Evolutionary conservation across 192 early-diverging fungal species (phyloP).

Genomic region (Backusella tarrabulga): DNA sequence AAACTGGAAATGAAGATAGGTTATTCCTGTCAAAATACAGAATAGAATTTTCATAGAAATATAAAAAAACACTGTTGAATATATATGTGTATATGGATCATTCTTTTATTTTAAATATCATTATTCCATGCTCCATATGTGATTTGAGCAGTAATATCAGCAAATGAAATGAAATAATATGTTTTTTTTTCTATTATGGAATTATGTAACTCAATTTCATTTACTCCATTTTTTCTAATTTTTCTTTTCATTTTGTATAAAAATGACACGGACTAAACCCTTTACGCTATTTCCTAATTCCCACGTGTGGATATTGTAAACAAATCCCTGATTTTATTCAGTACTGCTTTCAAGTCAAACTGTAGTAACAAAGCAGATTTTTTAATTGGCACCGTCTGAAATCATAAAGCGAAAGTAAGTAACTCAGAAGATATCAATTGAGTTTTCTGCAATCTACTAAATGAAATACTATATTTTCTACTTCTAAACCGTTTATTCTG

Average conservation of each 20-base stretch:
- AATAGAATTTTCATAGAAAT: neutral
- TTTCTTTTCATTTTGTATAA: conserved; percentile 1
- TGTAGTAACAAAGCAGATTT: neutral
- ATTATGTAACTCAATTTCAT: neutral
- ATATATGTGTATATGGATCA: neutral
- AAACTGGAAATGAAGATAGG: too few relatives aligned
- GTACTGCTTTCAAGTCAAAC: neutral
- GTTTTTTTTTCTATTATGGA: neutral
- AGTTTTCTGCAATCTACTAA: neutral
- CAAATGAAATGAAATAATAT: neutral
- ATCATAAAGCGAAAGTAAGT: neutral
- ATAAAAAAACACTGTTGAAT: neutral
- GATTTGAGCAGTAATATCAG: neutral
- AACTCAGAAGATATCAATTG: neutral
- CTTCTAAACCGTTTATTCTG: neutral
- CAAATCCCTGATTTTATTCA: neutral
- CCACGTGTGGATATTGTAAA: neutral
- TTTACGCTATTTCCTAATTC: neutral
- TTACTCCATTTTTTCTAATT: neutral
- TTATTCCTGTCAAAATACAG: neutral
- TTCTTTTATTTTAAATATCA: neutral
- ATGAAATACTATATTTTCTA: neutral
- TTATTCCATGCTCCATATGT: neutral
- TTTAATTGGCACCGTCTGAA: neutral
- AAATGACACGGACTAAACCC: neutral